Evolutionary conservation across 2,329 filamentous ascomycete species (phyloP), one percentile per base, ranked within the genome.

Genomic region (Elsinoe necatrix): DNA sequence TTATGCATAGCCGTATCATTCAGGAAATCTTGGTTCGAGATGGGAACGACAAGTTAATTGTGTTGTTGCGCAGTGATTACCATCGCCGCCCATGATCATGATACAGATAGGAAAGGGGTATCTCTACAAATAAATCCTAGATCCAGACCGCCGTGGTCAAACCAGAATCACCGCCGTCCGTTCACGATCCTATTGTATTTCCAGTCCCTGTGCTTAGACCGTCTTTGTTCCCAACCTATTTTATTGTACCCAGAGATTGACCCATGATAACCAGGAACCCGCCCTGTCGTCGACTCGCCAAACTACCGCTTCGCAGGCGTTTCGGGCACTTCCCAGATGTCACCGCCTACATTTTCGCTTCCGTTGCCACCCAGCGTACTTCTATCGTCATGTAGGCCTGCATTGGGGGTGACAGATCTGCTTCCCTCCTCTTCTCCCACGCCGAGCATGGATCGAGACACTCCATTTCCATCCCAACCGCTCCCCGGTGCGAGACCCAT

Each of bases 241-340:
- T 4, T 29, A 4, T 9, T 29, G 27, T 29, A 29, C 4, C 27
- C 27, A 9, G 27, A 29, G 27, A 4, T 29, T 29, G 27, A 29
- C 4, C 27, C 27, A 4, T 29, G 9, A 29, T 29, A 9, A 29
- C 9, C 27, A 29, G 27, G n/a, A n/a, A 43, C 5, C 16, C 7
- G 7, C 14, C 18, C 18, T 34, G 20, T 21, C 31, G 14, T 34
- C 34, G 11, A n/a, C 31, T 20, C 3, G 23, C 25, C 21, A 57
- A 39, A 20, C 31, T 23, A 52, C 29, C 29, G 18, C 48, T 37
- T 52, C 31, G 31, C 48, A 11, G 75, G 73, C 25, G 74, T 75
- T 23, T 75, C 72, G 2, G 73, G 74, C 31, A 76, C 69, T 51
- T 75, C 74, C 72, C 73, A 77, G n/a, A 75, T 66, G 55, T 71